Base-by-base conservation (phyloP, 257 asterid genomes). In the Coffea eugenioides region DNA sequence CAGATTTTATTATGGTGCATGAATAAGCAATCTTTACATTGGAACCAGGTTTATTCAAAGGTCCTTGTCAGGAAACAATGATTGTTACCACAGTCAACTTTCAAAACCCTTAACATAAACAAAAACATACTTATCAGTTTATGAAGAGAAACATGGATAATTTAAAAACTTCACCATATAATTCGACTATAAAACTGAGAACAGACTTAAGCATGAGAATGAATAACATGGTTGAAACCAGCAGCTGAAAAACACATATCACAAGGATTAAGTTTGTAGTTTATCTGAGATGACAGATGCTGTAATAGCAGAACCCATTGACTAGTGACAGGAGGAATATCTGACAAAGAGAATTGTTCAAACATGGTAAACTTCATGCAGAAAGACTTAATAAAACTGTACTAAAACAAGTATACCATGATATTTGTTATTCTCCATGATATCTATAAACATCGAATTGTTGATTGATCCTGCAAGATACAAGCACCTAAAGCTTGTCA, bases 341-440 rank as follows among this genome's bases (percentile, higher is more conserved):
- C 39, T 8, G 8, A n/a, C 1, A 8, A 64, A n/a, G 15, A 0
- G n/a, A 64, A n/a, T n/a, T 64, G 39, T 64, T 2, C 39, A 25
- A 64, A 64, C 36, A 25, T 64, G 25, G 1, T 64, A 64, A n/a
- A 64, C 25, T 25, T 8, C 14, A n/a, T 64, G 69, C 56, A 21
- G 46, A 25, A 46, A 20, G 45, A 77, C 18, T 69, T 41, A 74
- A 36, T 75, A 39, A 3, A 75, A 75, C 25, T 69, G 62, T 71
- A 25, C 59, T 64, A 70, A 84, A 77, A 8, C 68, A 56, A 45
- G 45, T 41, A 83, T 84, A 94, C 99, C 97, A 69, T 90, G 93
- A 88, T 85, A 73, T 84, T 94, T 96, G 86, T 96, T 94, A 87
- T 91, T 87, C 90, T 91, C 97, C 97, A 96, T 86, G n/a, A 96